phyloP scores from a whole-genome alignment of 2,329 filamentous ascomycete species.

The Ascochyta koolunga region DNA sequence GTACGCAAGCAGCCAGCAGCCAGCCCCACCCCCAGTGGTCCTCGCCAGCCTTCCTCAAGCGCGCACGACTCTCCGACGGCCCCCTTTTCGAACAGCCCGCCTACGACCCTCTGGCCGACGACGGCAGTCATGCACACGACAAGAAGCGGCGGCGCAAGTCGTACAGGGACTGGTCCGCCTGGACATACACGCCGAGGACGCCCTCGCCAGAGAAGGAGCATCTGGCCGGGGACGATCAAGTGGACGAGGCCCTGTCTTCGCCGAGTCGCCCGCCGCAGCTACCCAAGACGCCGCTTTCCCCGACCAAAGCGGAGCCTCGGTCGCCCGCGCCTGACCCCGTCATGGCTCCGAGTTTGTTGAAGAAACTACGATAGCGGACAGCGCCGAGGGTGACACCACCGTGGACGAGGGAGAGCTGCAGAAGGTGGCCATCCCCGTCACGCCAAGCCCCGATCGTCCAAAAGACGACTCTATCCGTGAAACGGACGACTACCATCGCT shows the following conservation, averaged over 20 bases:
- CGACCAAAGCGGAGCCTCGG: conserved; percentile 3
- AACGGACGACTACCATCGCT: conserved; percentile 31
- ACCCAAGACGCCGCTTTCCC: conserved; percentile 37
- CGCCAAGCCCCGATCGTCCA: background rate
- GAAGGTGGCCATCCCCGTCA: background rate
- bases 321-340: conserved; percentile 7
- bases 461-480: conserved; percentile 19
- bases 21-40: conserved; percentile 58
- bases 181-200: conserved; percentile 76
- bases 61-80: conserved; percentile 71
- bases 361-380: conserved; percentile 10
- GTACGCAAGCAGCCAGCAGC: conserved; percentile 17
- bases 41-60: conserved; percentile 78
- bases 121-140: conserved; percentile 62
- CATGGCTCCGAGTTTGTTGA: conserved; percentile 1
- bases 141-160: conserved; percentile 75
- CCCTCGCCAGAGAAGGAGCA: conserved; percentile 68
- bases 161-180: conserved; percentile 69
- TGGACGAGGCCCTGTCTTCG: conserved; percentile 23
- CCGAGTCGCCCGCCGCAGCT: conserved; percentile 32
- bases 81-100: conserved; percentile 65
- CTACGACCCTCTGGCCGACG: conserved; percentile 71
- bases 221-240: conserved; percentile 17
- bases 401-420: conserved; percentile 9
- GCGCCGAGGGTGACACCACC: conserved; percentile 9